These are phyloP conservation scores for Tolypocladium capitatum DNA, from an alignment of 2,329 filamentous ascomycete genomes.

Conservation along the genomic window DNA sequence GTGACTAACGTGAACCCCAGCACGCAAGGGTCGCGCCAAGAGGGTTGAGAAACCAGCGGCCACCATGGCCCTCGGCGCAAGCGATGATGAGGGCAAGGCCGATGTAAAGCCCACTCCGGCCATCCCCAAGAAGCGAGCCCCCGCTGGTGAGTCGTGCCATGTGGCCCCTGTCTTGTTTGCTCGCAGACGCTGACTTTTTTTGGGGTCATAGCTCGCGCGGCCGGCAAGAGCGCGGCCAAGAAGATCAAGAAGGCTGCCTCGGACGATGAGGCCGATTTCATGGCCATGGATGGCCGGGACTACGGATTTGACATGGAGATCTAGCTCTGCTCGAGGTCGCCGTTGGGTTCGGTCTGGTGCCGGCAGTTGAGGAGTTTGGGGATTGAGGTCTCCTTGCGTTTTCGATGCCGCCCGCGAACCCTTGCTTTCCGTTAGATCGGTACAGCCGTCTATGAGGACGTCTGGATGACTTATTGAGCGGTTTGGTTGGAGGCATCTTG, in stretches of 20 bases:
- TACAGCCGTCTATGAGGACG: neutral
- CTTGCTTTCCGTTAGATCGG: neutral
- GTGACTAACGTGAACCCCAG: slow-evolving; percentile 4
- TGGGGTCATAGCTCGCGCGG: neutral
- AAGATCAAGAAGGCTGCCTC: neutral
- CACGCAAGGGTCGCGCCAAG: slow-evolving; percentile 9
- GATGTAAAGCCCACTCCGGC: neutral
- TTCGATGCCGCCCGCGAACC: neutral
- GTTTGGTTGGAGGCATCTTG: neutral
- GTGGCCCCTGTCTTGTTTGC: neutral
- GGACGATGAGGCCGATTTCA: neutral
- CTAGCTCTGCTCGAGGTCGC: neutral
- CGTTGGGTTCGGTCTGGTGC: neutral
- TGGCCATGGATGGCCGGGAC: neutral
- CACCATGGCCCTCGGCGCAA: neutral
- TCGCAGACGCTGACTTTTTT: neutral
- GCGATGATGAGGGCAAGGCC: neutral
- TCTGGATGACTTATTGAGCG: neutral
- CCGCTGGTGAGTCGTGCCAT: neutral
- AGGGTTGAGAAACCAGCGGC: slow-evolving; percentile 6
- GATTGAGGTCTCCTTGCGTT: neutral
- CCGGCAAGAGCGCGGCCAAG: neutral
- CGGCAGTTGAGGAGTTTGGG: neutral
- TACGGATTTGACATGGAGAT: neutral
- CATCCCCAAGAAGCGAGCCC: neutral